Conservation (phyloP, 83 land plant genomes). For the Picea abies region DNA sequence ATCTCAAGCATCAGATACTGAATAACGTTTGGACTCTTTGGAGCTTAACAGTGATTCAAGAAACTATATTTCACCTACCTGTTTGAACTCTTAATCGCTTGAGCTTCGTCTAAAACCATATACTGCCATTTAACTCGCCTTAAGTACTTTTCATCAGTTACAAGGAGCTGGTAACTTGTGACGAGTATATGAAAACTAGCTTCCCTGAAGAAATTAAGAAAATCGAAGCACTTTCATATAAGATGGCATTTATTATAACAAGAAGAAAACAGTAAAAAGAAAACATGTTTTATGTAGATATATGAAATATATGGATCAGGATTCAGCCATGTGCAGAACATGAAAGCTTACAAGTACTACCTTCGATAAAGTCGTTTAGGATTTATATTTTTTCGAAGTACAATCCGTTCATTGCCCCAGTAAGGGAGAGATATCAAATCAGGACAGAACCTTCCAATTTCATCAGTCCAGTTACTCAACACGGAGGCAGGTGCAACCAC, state of each 20-base stretch:
- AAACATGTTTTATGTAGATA: not conserved
- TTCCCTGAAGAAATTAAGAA: constrained; percentile 55
- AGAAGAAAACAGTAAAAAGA: not conserved
- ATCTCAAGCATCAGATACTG: not conserved
- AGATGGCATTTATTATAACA: not conserved
- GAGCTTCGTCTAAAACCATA: constrained; percentile 99
- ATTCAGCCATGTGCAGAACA: not conserved
- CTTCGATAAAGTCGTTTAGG: constrained; percentile 92
- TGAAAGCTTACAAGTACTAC: constrained; percentile 26
- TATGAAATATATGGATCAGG: not conserved
- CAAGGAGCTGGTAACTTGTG: constrained; percentile 95
- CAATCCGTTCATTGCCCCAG: constrained; percentile 89
- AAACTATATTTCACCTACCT: constrained; percentile 46
- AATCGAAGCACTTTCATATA: not conserved
- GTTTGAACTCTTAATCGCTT: constrained; percentile 95
- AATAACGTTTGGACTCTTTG: not conserved
- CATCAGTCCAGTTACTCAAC: constrained; percentile 98
- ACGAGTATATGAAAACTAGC: constrained; percentile 92
- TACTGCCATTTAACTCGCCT: constrained; percentile 98
- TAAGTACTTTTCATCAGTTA: constrained; percentile 91
- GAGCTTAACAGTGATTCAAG: not conserved
- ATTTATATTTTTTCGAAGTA: constrained; percentile 90
- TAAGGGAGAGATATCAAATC: constrained; percentile 89
- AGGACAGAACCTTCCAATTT: constrained; percentile 93
- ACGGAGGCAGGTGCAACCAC: constrained; percentile 99